Evolutionary conservation across 2,329 filamentous ascomycete species (phyloP).

Genomic region (Monascus ruber): DNA sequence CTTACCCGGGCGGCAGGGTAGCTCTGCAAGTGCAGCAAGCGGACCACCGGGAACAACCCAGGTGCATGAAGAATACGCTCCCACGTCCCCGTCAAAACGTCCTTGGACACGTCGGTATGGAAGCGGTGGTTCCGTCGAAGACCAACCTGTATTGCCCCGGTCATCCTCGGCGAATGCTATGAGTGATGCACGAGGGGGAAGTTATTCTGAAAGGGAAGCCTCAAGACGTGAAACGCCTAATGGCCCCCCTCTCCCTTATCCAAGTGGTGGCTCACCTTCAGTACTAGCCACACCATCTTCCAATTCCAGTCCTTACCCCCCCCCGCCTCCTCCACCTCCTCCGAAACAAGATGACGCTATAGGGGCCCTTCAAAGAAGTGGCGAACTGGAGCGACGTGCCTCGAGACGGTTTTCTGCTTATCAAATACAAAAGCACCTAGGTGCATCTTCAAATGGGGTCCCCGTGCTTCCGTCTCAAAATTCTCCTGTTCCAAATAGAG

Average conservation of each 20-base stretch:
- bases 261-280: conserved; percentile 42
- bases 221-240: conserved; percentile 29
- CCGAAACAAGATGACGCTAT: conserved; percentile 82
- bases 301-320: conserved; percentile 36
- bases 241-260: conserved; percentile 48
- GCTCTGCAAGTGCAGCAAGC: conserved; percentile 36
- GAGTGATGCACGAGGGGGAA: conserved; percentile 16
- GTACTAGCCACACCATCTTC: conserved; percentile 13
- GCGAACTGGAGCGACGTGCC: conserved; percentile 81
- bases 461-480: conserved; percentile 60
- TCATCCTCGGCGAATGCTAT: conserved; percentile 16
- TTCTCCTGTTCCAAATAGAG: conserved; percentile 59
- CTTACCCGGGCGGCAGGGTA: conserved; percentile 31
- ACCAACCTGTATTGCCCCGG: conserved; percentile 17
- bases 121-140: conserved; percentile 28
- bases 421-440: conserved; percentile 89
- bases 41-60: conserved; percentile 36
- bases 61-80: conserved; percentile 29
- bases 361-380: conserved; percentile 79
- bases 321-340: conserved; percentile 66
- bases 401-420: conserved; percentile 92
- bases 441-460: conserved; percentile 66
- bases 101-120: conserved; percentile 23
- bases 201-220: conserved; percentile 28
- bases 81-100: conserved; percentile 22